Evolutionary conservation across 2,329 filamentous ascomycete genomes (phyloP).

Genomic region (Botrytis deweyae): DNA sequence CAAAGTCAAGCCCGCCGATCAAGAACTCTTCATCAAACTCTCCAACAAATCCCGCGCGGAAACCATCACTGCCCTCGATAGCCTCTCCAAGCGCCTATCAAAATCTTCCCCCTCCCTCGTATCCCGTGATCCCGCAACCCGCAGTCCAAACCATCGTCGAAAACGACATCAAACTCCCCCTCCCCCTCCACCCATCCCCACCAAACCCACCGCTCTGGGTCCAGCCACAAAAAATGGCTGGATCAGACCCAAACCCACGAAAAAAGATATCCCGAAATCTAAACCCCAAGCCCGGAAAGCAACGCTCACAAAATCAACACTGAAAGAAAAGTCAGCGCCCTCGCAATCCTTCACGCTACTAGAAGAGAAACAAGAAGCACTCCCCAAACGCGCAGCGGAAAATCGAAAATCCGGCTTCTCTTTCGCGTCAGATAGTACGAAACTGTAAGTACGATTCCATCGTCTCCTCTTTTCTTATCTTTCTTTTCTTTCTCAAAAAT

Average conservation of each 20-base stretch:
- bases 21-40: conserved; percentile 47
- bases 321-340: not conserved
- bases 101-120: conserved; percentile 28
- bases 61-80: conserved; percentile 50
- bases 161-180: not conserved
- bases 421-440: conserved; percentile 47
- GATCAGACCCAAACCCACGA: conserved; percentile 24
- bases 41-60: conserved; percentile 50
- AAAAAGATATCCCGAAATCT: conserved; percentile 4
- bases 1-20: conserved; percentile 44
- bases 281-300: conserved; percentile 6
- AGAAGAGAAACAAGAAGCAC: not conserved
- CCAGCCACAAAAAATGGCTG: conserved; percentile 33
- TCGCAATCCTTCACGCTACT: not conserved
- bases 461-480: not conserved
- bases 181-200: not conserved
- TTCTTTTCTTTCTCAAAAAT: too few relatives aligned
- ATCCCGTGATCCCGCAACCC: not conserved
- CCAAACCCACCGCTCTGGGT: conserved; percentile 27
- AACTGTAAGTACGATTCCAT: conserved; percentile 34
- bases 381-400: conserved; percentile 1
- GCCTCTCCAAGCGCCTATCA: conserved; percentile 44
- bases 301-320: not conserved
- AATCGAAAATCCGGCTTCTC: conserved; percentile 40
- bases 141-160: not conserved